These are phyloP conservation scores for Suillus alpinus DNA, from an alignment of 768 basidiomycete species.

Conservation along the genomic window DNA sequence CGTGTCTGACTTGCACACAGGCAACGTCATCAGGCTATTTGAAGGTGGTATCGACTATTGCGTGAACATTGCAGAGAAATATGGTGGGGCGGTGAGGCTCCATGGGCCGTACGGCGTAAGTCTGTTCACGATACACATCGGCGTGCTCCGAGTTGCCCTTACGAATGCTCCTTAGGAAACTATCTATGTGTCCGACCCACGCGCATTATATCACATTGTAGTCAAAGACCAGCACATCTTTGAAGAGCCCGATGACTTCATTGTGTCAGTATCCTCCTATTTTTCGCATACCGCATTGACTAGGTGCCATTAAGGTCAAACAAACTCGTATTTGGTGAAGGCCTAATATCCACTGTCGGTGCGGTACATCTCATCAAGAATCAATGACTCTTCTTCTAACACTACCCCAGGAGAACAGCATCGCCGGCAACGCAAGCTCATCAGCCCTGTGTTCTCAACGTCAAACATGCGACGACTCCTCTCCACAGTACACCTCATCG, in stretches of 20 bases:
- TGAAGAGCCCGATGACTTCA: conserved; percentile 44
- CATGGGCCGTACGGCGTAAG: conserved; percentile 46
- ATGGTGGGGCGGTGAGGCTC: conserved; percentile 44
- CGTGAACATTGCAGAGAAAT: conserved; percentile 21
- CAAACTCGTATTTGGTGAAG: background rate
- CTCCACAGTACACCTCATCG: conserved; percentile 30
- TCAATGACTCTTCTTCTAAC: background rate
- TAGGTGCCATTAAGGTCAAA: background rate
- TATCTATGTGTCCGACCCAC: conserved; percentile 49
- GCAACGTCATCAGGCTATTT: conserved; percentile 35
- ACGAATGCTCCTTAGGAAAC: conserved; percentile 24
- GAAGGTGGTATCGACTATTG: conserved; percentile 38
- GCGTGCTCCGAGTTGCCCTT: background rate
- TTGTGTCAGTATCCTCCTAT: conserved; percentile 34
- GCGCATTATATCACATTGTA: conserved; percentile 45
- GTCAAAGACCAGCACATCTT: conserved; percentile 48
- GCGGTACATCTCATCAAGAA: background rate
- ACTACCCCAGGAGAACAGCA: conserved; percentile 36
- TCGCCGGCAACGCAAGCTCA: conserved; percentile 39
- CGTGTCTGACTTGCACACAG: conserved; percentile 15
- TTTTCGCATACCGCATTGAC: background rate
- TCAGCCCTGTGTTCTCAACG: conserved; percentile 43
- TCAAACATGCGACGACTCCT: conserved; percentile 36
- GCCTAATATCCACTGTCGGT: background rate
- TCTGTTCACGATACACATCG: background rate